Conservation (phyloP, 1,139 yeast species). For the Hemisphaericaspora subhashii region DNA sequence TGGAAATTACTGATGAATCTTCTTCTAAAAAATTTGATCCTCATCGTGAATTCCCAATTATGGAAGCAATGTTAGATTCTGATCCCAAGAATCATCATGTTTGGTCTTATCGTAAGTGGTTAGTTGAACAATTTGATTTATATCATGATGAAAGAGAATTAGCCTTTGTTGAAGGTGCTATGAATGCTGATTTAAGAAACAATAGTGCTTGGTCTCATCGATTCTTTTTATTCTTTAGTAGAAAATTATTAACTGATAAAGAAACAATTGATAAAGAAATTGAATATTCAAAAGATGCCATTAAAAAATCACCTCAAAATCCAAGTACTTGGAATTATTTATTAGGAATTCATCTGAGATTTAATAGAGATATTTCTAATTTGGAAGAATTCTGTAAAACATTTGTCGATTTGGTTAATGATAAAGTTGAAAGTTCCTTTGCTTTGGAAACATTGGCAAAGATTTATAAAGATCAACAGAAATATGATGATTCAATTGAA, state of each 20-base stretch:
- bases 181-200: slow-evolving; percentile 71
- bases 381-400: slow-evolving; percentile 46
- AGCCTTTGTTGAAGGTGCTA: slow-evolving; percentile 47
- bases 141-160: slow-evolving; percentile 50
- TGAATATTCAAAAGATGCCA: slow-evolving; percentile 45
- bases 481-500: slow-evolving; percentile 31
- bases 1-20: slow-evolving; percentile 14
- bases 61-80: slow-evolving; percentile 65
- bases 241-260: slow-evolving; percentile 14
- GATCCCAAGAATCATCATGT: slow-evolving; percentile 94
- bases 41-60: slow-evolving; percentile 60
- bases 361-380: slow-evolving; percentile 26
- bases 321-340: slow-evolving; percentile 88
- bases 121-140: slow-evolving; percentile 54
- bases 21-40: slow-evolving; percentile 34
- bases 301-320: slow-evolving; percentile 71
- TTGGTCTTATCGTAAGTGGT: slow-evolving; percentile 91
- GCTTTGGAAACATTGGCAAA: slow-evolving; percentile 69
- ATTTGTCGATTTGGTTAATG: slow-evolving; percentile 35
- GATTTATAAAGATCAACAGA: slow-evolving; percentile 35
- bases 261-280: slow-evolving; percentile 27
- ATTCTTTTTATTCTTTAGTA: slow-evolving; percentile 52
- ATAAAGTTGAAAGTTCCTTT: slow-evolving; percentile 48
- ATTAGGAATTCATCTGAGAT: slow-evolving; percentile 53
- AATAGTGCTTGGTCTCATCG: slow-evolving; percentile 96